phyloP scores from a whole-genome alignment of 257 asterid species.

The Mentha longifolia region DNA sequence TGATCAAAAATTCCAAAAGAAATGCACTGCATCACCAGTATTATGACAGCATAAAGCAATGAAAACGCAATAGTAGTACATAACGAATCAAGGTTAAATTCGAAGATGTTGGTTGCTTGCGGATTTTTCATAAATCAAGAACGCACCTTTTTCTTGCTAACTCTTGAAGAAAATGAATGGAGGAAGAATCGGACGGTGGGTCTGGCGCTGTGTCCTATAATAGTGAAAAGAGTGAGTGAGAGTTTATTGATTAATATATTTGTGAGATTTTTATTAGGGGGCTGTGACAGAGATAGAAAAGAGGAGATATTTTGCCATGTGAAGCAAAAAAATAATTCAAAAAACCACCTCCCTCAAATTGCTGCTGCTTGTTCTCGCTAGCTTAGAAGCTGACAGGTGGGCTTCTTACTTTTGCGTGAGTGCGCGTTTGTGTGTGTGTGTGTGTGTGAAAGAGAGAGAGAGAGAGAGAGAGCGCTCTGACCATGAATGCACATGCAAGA shows the following conservation, averaged over 20 bases:
- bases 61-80: background rate
- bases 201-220: background rate
- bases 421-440: background rate
- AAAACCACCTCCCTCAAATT: slow-evolving; percentile 10
- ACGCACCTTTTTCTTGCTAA: slow-evolving; percentile 34
- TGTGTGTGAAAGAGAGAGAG: background rate
- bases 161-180: slow-evolving; percentile 1
- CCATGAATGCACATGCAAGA: slow-evolving; percentile 12
- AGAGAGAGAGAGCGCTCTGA: background rate
- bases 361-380: slow-evolving; percentile 6
- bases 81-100: slow-evolving; percentile 6
- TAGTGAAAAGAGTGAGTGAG: slow-evolving; percentile 18
- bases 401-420: slow-evolving; percentile 18
- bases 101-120: background rate
- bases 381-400: slow-evolving; percentile 26
- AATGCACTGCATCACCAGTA: slow-evolving; percentile 16
- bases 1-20: slow-evolving; percentile 17
- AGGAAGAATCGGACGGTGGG: slow-evolving; percentile 26
- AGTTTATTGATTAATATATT: background rate
- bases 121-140: slow-evolving; percentile 20
- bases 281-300: slow-evolving; percentile 9
- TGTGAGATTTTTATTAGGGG: background rate
- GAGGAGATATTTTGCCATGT: slow-evolving; percentile 44
- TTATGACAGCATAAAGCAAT: background rate
- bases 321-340: slow-evolving; percentile 27